These are phyloP conservation scores for Ampelocalamus luodianensis DNA, from an alignment of 176 grass and related monocot species.

Conservation along the genomic window DNA sequence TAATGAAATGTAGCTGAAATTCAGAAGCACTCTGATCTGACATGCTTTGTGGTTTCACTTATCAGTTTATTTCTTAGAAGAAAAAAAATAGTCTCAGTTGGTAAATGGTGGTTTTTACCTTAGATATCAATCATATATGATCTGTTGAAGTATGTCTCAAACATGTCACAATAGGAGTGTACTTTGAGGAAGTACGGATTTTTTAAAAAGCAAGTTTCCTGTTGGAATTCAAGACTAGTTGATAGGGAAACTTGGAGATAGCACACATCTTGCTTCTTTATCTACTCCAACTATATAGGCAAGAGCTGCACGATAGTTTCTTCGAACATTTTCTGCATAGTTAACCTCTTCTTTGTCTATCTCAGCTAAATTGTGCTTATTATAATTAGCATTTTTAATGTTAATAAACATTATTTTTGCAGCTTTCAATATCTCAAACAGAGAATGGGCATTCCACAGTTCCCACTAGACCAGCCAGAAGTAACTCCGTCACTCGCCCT, in stretches of 20 bases:
- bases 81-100: background rate
- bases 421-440: constrained; percentile 84
- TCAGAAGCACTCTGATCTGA: constrained; percentile 8
- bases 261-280: constrained; percentile 4
- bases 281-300: background rate
- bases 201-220: background rate
- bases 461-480: constrained; percentile 76
- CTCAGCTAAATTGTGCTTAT: background rate
- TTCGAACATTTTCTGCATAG: background rate
- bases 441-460: constrained; percentile 68
- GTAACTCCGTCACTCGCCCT: constrained; percentile 73
- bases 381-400: constrained; percentile 10
- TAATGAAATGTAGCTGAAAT: background rate
- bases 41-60: background rate
- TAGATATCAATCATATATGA: background rate
- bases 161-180: background rate
- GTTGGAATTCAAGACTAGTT: constrained; percentile 1
- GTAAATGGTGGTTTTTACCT: background rate
- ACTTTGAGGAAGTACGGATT: background rate
- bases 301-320: background rate
- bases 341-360: background rate
- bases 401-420: constrained; percentile 34
- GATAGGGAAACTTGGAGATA: background rate
- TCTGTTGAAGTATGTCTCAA: background rate
- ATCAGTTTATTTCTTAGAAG: constrained; percentile 1